These are phyloP conservation scores for Salix koriyanagi DNA, from an alignment of 345 rosid genomes.

Conservation along the genomic window DNA sequence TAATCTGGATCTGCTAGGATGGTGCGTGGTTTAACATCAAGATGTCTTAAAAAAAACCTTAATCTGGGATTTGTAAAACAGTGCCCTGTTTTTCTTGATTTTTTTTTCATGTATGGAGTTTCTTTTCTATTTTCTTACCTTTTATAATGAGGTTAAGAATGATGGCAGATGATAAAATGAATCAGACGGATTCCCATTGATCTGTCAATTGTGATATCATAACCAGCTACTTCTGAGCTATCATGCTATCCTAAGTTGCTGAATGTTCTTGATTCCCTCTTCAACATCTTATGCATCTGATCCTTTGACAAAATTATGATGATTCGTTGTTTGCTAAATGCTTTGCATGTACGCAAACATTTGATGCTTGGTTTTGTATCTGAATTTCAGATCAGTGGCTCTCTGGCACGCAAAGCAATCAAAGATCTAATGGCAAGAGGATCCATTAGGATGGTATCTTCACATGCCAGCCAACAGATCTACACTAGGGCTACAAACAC, in stretches of 20 bases:
- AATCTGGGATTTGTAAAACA: no score
- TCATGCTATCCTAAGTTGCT: neutral
- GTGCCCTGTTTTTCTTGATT: neutral
- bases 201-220: neutral
- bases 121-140: neutral
- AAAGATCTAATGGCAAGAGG: slow-evolving; percentile 74
- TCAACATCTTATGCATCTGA: neutral
- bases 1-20: neutral
- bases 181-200: slow-evolving; percentile 20
- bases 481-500: slow-evolving; percentile 75
- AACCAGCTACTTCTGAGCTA: slow-evolving; percentile 11
- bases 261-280: neutral
- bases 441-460: slow-evolving; percentile 55
- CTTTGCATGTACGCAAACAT: neutral
- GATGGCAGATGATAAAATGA: slow-evolving; percentile 7
- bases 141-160: neutral
- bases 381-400: slow-evolving; percentile 43
- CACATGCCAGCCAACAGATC: slow-evolving; percentile 70
- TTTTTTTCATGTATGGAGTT: neutral
- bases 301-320: neutral
- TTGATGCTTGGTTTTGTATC: neutral
- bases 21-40: neutral
- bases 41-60: no score
- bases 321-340: neutral
- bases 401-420: slow-evolving; percentile 61